Evolutionary conservation across 768 basidiomycete genomes (phyloP), one percentile per base, ranked within the genome.

Genomic region (Mycena latifolia): DNA sequence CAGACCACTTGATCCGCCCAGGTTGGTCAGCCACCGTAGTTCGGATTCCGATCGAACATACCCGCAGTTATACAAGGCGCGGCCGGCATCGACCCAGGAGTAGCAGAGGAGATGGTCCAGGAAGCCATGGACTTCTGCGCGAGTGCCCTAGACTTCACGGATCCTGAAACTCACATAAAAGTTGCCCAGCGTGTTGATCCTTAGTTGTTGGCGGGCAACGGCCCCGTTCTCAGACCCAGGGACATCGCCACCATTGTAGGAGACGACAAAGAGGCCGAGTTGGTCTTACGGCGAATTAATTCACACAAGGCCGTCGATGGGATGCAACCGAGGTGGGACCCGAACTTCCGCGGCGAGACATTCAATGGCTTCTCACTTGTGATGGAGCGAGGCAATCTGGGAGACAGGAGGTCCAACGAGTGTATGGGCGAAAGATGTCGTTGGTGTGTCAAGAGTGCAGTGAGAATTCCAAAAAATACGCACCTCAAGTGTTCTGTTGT

Each of bases 1-100:
- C 75, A 27, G 61, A 65, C 20, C 76, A 79, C 43, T 76, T 80
- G 70, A 71, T 86, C 55, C 71, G 84, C 22, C 84, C 84, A 9
- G 29, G 60, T 61, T n/a, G n/a, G n/a, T n/a, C n/a, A n/a, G n/a
- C 20, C 11, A 41, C 14, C 0, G 24, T 3, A 25, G 22, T 2
- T 29, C 0, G 25, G 2, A 25, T 17, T 5, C 29, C 11, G 3
- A 22, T 41, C n/a, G 18, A 33, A 33, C 14, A 14, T 3, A 22
- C 14, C 6, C 7, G 28, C 51, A 54, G 53, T 62, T 8, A 62
- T 62, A 22, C 61, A 55, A 20, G 61, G 61, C 2, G 28, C 50
- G 18, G 43, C 43, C 0, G 61, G 55, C 10, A 54, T 52, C 20
- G 52, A 54, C 29, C 33, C 33, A 6, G 28, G 20, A 8, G 33